Evolutionary conservation across 1,284 basidiomycete genomes (phyloP), one percentile per base, ranked within the genome.

Genomic region (Trichosporon coremiiforme): DNA sequence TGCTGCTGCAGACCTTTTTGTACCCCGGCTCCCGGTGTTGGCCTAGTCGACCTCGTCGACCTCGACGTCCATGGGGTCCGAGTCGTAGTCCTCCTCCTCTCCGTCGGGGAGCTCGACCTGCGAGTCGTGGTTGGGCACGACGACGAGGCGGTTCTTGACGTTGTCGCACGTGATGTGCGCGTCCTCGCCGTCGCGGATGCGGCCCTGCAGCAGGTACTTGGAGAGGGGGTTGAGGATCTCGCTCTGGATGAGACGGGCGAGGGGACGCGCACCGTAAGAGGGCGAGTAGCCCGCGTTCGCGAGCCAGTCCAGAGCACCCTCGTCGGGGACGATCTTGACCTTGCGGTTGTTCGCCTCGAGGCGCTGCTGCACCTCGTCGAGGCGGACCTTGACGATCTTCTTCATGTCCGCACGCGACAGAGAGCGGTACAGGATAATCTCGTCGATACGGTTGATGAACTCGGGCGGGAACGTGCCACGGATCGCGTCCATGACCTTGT

Each of bases 221-320:
- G 94, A 94, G 62, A 99, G 85, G 9, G 96, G 96, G 82, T 97
- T 95, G 76, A 99, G 87, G 64, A 99, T 86, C 81, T 98, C 94
- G 78, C 89, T 90, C 84, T 98, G 95, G 77, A 99, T 97, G 8
- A 92, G 88, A 55, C 95, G 88, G 79, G 94, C 92, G 74, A 99
- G 88, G 1, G 96, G 96, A 67, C 96, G 89, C 68, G 95, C 96
- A 75, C 95, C 94, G 77, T 95, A 95, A 45, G 86, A 84, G 2
- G 91, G 87, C 62, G 91, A 93, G 84, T 95, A 98, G 0, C 95
- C 94, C 60, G 91, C 87, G 35, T 90, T 90, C 70, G 88, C 89
- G 64, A 98, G 88, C 85, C 92, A 96, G 68, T 91, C 87, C 83
- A 92, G 93, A 68, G 92, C 90, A 22, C 86, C 88, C 3, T 88